Percentiles rank a stretch among this genome's conserved stretches.
Evolutionary conservation across 1,284 basidiomycete genomes (phyloP).

Genomic region (Gomphus sp.): DNA sequence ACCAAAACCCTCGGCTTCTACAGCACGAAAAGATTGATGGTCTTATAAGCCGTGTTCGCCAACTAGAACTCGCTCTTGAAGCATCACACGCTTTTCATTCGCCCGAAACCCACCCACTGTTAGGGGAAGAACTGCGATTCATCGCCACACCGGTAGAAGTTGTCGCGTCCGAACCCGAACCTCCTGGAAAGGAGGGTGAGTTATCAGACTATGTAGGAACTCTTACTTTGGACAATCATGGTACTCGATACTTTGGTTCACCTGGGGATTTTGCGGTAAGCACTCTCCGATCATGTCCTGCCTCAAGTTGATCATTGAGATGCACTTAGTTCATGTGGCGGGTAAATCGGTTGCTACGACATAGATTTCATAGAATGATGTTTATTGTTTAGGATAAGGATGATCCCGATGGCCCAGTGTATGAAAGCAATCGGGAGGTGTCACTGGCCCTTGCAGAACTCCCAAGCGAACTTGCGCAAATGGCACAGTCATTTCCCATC

Average conservation of each 20-base stretch:
- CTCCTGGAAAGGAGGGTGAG: background rate
- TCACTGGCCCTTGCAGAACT: constrained; percentile 1
- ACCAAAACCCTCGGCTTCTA: background rate
- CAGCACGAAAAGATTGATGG: constrained; percentile 8
- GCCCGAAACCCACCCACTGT: background rate
- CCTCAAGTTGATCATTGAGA: background rate
- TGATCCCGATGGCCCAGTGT: background rate
- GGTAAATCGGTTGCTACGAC: background rate
- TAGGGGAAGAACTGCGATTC: background rate
- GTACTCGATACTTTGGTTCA: constrained; percentile 6
- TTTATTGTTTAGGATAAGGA: background rate
- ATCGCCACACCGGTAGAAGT: constrained; percentile 7
- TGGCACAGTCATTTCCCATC: constrained; percentile 7
- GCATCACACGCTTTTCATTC: background rate
- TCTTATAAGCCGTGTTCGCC: background rate
- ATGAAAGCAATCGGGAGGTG: background rate
- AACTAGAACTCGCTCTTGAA: constrained; percentile 7
- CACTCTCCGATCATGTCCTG: background rate
- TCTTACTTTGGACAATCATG: background rate
- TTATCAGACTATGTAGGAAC: constrained; percentile 3
- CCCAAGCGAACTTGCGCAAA: constrained; percentile 1
- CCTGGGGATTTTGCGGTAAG: constrained; percentile 3
- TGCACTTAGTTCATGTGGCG: background rate
- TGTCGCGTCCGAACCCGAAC: background rate
- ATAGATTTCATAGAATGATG: background rate